These are phyloP conservation scores for Saccharomyces hybrid DNA, from an alignment of 1,139 yeast genomes.

Conservation along the genomic window DNA sequence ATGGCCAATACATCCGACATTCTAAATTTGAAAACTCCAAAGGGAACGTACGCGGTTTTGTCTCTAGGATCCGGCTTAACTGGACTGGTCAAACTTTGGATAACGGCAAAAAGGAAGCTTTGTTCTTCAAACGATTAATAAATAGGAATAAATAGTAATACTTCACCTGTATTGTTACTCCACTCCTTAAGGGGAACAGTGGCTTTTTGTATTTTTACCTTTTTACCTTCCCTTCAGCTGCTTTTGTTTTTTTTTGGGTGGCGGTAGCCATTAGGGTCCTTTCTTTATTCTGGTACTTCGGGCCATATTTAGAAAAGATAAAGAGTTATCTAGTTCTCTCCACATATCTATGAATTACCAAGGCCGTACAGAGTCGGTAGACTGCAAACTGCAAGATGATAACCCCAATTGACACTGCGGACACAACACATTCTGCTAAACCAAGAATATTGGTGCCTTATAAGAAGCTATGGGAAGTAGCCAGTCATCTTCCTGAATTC, in stretches of 20 bases:
- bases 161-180: background rate
- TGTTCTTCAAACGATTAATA: background rate
- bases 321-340: background rate
- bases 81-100: slow-evolving; percentile 39
- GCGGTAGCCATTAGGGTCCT: background rate
- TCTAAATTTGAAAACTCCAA: slow-evolving; percentile 33
- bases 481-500: slow-evolving; percentile 24
- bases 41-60: slow-evolving; percentile 30
- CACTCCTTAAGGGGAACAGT: too few species aligned
- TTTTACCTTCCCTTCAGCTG: background rate
- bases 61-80: slow-evolving; percentile 35
- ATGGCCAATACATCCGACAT: slow-evolving; percentile 40
- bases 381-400: background rate
- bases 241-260: background rate
- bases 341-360: background rate
- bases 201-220: too few species aligned
- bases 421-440: background rate
- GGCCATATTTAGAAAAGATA: background rate
- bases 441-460: slow-evolving; percentile 27
- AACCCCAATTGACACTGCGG: background rate
- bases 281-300: background rate
- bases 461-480: slow-evolving; percentile 23
- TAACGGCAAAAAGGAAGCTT: slow-evolving; percentile 19
- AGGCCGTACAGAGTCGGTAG: background rate
- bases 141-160: background rate